Evolutionary conservation across 2,329 filamentous ascomycete genomes (phyloP).

Genomic region (Laburnicola sp.): DNA sequence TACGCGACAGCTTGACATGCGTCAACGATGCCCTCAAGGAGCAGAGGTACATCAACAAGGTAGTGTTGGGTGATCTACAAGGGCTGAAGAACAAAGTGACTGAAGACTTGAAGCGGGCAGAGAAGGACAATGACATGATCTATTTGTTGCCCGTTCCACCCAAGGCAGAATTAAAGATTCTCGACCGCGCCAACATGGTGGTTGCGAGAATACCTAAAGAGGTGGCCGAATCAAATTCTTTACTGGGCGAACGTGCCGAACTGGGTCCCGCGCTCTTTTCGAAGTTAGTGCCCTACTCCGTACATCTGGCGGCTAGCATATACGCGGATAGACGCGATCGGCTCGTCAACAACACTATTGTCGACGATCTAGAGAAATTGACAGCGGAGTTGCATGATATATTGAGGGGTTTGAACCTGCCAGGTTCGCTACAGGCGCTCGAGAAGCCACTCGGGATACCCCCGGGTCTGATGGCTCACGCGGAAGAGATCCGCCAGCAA

Average conservation of each 20-base stretch:
- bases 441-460: constrained; percentile 93
- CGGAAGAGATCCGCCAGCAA: constrained; percentile 89
- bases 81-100: constrained; percentile 79
- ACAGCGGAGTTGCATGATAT: constrained; percentile 79
- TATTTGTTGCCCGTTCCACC: constrained; percentile 85
- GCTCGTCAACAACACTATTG: constrained; percentile 85
- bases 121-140: constrained; percentile 96
- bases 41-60: constrained; percentile 76
- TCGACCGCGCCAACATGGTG: constrained; percentile 91
- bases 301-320: constrained; percentile 91
- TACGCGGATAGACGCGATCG: constrained; percentile 90
- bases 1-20: constrained; percentile 80
- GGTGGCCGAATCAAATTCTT: constrained; percentile 75
- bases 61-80: constrained; percentile 79
- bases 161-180: constrained; percentile 81
- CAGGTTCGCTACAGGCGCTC: constrained; percentile 88
- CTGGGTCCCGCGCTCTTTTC: constrained; percentile 86
- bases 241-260: constrained; percentile 76
- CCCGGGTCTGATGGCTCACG: constrained; percentile 81
- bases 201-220: constrained; percentile 76
- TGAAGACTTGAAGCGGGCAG: constrained; percentile 87
- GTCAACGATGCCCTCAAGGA: constrained; percentile 87
- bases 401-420: constrained; percentile 80
- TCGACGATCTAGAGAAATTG: constrained; percentile 79
- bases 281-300: constrained; percentile 91